Evolutionary conservation across 306 rosid genomes (phyloP), one percentile per base, ranked within the genome.

Genomic region (Malus orientalis): DNA sequence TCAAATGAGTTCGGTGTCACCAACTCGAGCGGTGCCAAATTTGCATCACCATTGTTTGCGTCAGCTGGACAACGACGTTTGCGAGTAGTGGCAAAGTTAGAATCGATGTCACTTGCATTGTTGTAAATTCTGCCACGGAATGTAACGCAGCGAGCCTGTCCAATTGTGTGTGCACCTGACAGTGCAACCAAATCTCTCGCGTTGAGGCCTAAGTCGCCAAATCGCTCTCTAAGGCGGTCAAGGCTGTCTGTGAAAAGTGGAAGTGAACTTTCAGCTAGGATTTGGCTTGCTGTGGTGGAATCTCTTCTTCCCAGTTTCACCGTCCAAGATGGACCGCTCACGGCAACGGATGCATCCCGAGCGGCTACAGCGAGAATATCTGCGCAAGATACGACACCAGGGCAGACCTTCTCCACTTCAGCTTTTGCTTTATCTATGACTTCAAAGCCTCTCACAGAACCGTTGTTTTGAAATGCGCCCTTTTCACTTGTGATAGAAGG

Each of bases 1-100:
- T 89, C 89, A 69, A 89, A 85, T 2, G 87, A 85, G 64, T 86
- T 88, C 0, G 90, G 90, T 13, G 93, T 89, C 8, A 89, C 89
- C 84, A 89, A 79, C 14, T 89, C 93, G 1, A 89, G 51, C 36
- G 90, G 59, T n/a, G 93, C 86, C 81, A 84, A 74, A 30, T 79
- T 89, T 27, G 67, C 12, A 55, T 85, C 12, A 15, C 88, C 83
- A 1, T 16, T 14, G 1, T 9, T 3, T 5, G 23, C 61, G 5
- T 13, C 16, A n/a, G 45, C 74, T 8, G 89, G 93, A 71, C 93
- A 86, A 29, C 73, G 60, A 5, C 89, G 84, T 65, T 18, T 74
- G 18, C 86, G 89, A 62, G 86, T 86, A 14, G 79, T 74, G 7
- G 87, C 85, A 81, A 86, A 85, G 19, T 84, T 89, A 23, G 82